Base-by-base conservation (phyloP, 2,329 filamentous ascomycete species). In the Neopestalotiopsis sp. region DNA sequence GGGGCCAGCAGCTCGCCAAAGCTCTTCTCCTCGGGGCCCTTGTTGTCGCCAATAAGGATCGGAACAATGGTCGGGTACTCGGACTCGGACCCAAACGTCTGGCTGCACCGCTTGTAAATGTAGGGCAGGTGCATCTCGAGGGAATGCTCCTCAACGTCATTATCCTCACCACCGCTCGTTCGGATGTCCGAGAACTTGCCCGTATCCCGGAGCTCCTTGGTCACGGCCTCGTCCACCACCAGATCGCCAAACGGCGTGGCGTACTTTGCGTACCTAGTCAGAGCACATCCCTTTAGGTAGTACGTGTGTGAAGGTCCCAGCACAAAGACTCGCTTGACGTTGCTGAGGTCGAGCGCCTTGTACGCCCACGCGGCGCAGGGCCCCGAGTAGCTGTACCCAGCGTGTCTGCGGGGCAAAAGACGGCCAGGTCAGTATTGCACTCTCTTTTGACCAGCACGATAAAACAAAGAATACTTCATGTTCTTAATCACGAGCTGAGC, bases 61-160 rank as follows among this genome's bases (percentile, higher is more conserved):
- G 96, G 96, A 0, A 98, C 87, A 4, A 99, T 86, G 6, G 86
- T 88, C 0, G 95, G 94, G 74, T 92, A 93, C 4, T 86, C 76
- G 1, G 86, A 81, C 0, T 81, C 76, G 0, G 84, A 81, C 0
- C 80, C 81, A 71, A 88, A 87, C 0, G 84, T 85, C 69, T 85
- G 82, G 65, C 86, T 76, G 2, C 90, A 85, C 66, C 93, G 89
- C 77, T 95, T 94, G 84, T 94, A 95, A 71, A 98, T 92, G 77
- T 97, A 98, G 0, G 96, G 95, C 9, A 98, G 86, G 74, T 99
- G 96, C 92, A 99, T 97, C 83, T 99, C 96, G 1, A 98, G 87
- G 65, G 94, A 97, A 81, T 99, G 96, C 81, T 99, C 96, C 4
- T 88, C 87, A 71, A 94, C 88, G 76, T 99, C 96, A 5, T 90